phyloP scores from a whole-genome alignment of 495 filamentous ascomycete genomes.

The Penicilliopsis zonata region DNA sequence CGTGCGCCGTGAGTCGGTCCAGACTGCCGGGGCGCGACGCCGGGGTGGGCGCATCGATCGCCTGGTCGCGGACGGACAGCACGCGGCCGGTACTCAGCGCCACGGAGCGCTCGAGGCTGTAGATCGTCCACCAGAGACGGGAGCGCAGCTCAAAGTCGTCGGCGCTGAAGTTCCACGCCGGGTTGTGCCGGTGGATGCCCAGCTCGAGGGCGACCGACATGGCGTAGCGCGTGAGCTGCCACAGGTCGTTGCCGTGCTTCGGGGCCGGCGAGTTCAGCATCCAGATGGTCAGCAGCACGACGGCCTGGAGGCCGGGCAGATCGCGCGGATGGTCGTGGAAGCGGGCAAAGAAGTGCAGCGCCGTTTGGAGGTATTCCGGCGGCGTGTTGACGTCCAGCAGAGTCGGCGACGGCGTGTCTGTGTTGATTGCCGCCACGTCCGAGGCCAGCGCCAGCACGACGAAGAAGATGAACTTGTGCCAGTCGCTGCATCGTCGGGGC shows the following conservation, averaged over 20 bases:
- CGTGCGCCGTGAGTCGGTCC: slow-evolving; percentile 1
- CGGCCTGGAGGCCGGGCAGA: neutral
- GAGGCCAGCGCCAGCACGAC: neutral
- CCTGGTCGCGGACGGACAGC: slow-evolving; percentile 1
- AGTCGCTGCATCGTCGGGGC: neutral
- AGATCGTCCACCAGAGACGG: neutral
- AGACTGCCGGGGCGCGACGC: neutral
- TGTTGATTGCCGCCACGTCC: neutral
- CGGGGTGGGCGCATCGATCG: slow-evolving; percentile 1
- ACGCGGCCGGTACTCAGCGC: neutral
- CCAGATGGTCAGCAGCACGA: neutral
- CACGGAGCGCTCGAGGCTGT: neutral
- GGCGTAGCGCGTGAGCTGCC: slow-evolving; percentile 2
- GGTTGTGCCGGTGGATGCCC: slow-evolving; percentile 2
- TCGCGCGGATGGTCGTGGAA: neutral
- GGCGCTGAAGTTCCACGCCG: slow-evolving; percentile 1
- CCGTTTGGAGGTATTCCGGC: neutral
- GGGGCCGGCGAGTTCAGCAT: slow-evolving; percentile 1
- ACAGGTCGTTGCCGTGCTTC: slow-evolving; percentile 1
- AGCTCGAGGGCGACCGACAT: slow-evolving; percentile 4
- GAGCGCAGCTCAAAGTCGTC: slow-evolving; percentile 1
- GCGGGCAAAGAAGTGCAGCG: neutral
- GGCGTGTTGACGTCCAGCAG: neutral
- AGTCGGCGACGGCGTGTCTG: neutral
- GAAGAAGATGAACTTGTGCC: neutral